A percentile compares a stretch with the other conserved stretches of the same genome.
Evolutionary conservation across 495 filamentous ascomycete species (phyloP).

Genomic region (Tuber borchii): DNA sequence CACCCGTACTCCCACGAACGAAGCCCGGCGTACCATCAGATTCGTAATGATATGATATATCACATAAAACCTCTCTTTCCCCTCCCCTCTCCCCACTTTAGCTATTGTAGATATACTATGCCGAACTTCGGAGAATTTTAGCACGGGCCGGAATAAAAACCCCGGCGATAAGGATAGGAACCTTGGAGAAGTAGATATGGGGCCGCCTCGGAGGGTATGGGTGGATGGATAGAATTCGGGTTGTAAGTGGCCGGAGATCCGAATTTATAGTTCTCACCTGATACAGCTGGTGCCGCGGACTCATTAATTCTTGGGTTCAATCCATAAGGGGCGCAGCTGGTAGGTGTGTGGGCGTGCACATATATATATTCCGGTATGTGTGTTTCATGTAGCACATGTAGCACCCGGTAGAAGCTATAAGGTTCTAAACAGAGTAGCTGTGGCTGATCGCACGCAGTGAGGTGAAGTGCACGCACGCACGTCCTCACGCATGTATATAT

Average conservation of each 20-base stretch:
- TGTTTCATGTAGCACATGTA: no score
- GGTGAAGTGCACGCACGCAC: background rate
- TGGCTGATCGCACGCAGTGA: background rate
- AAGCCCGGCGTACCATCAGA: background rate
- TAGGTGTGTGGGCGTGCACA: no score
- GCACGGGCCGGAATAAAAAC: no score
- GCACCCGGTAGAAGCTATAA: no score
- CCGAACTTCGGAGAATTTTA: background rate
- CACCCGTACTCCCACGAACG: background rate
- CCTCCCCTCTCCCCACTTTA: background rate
- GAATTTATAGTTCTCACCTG: background rate
- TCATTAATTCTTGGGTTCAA: no score
- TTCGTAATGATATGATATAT: background rate
- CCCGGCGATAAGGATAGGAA: background rate
- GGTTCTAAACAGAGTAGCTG: background rate
- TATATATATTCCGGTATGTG: no score
- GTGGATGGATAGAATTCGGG: background rate
- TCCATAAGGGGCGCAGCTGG: no score
- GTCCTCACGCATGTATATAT: background rate
- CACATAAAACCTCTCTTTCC: background rate
- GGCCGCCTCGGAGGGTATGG: background rate
- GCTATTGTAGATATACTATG: background rate
- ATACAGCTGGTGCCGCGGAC: no score
- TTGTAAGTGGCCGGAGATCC: background rate
- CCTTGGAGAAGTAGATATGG: background rate